phyloP scores from a whole-genome alignment of 345 rosid species.

The Laguncularia racemosa region DNA sequence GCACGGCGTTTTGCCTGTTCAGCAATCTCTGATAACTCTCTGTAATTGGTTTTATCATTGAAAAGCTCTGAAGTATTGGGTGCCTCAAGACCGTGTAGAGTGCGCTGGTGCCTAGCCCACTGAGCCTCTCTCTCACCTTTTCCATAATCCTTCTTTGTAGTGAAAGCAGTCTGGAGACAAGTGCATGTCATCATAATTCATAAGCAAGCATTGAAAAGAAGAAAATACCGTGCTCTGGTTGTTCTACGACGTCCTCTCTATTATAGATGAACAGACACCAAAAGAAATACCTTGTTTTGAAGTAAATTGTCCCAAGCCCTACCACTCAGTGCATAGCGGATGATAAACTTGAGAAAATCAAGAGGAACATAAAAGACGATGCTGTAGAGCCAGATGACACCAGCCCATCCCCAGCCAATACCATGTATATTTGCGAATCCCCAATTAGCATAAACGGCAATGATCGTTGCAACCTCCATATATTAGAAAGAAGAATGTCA shows the following conservation, averaged over 20 bases:
- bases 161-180: slow-evolving; percentile 69
- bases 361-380: slow-evolving; percentile 66
- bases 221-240: neutral
- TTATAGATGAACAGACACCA: neutral
- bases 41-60: slow-evolving; percentile 48
- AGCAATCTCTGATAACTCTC: slow-evolving; percentile 74
- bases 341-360: slow-evolving; percentile 68
- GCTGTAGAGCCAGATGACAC: slow-evolving; percentile 86
- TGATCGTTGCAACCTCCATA: slow-evolving; percentile 58
- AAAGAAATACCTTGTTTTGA: slow-evolving; percentile 55
- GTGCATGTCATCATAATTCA: neutral
- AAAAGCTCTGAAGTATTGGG: slow-evolving; percentile 41
- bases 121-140: slow-evolving; percentile 82
- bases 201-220: neutral
- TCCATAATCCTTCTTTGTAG: slow-evolving; percentile 82
- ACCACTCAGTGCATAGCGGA: slow-evolving; percentile 60
- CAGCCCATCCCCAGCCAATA: slow-evolving; percentile 96
- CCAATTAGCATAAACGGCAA: slow-evolving; percentile 82
- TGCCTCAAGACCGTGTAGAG: slow-evolving; percentile 69
- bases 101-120: slow-evolving; percentile 86
- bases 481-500: neutral
- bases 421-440: slow-evolving; percentile 57
- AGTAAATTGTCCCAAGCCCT: slow-evolving; percentile 79
- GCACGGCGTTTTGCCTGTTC: slow-evolving; percentile 92
- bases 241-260: neutral